Percentiles rank a stretch among this genome's conserved stretches.
phyloP scores from a whole-genome alignment of 768 basidiomycete genomes.

The Mycena olivaceomarginata region DNA sequence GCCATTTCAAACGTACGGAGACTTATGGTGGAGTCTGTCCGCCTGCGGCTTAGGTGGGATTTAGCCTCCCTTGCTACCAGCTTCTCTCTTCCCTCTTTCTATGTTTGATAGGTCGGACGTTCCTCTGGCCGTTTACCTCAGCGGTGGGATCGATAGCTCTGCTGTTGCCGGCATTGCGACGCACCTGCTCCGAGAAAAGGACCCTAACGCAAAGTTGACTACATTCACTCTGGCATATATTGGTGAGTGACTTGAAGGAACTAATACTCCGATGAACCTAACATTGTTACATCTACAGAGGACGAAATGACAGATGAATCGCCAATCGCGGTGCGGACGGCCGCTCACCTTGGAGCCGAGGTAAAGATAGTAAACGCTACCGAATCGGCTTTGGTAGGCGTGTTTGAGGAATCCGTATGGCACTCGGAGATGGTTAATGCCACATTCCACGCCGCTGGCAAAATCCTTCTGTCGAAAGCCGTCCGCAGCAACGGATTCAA shows the following conservation, averaged over 20 bases:
- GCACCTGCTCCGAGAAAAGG: constrained; percentile 32
- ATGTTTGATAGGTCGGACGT: constrained; percentile 30
- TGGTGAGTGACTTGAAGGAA: neutral
- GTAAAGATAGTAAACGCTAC: constrained; percentile 25
- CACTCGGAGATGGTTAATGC: constrained; percentile 33
- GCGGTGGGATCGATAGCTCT: constrained; percentile 46
- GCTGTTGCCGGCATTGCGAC: constrained; percentile 40
- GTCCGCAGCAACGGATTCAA: constrained; percentile 37
- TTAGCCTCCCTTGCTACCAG: neutral
- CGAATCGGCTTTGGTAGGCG: constrained; percentile 27
- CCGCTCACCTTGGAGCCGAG: constrained; percentile 32
- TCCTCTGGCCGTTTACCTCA: constrained; percentile 42
- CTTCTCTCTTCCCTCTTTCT: neutral
- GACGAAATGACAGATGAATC: constrained; percentile 32
- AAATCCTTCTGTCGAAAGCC: constrained; percentile 34
- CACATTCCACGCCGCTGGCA: constrained; percentile 34
- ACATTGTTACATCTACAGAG: constrained; percentile 8
- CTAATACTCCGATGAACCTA: neutral
- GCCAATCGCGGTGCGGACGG: constrained; percentile 32
- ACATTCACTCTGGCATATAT: constrained; percentile 38
- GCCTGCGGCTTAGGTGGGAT: constrained; percentile 38
- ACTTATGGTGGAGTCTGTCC: constrained; percentile 33
- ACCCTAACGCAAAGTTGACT: constrained; percentile 37
- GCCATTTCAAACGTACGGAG: constrained; percentile 34
- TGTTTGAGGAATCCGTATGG: constrained; percentile 35